Evolutionary conservation across 305 asterid genomes (phyloP), one percentile per base, ranked within the genome.

Genomic region (Fraxinus sp.): DNA sequence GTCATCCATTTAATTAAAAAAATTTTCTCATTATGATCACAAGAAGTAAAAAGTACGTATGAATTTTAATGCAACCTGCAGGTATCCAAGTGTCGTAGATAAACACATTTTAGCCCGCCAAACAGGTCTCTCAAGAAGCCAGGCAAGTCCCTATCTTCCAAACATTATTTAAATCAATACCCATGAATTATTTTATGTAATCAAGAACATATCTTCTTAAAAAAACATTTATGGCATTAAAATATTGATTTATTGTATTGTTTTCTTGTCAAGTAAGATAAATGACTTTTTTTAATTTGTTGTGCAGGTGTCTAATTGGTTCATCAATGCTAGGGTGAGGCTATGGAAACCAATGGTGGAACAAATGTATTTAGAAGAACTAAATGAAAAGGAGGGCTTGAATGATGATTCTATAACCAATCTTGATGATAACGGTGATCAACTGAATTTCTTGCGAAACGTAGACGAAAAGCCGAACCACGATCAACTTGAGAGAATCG

Each of bases 71-170:
- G 35, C 11, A 33, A 22, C 20, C 18, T 87, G 88, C 93, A 96
- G 99, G 97, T 96, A 96, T 83, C 99, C 99, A 13, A 95, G 96
- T 84, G 98, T 95, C 88, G 98, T 93, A 1, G 98, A 96, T 89
- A 96, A 96, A 84, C 98, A 95, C 86, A 92, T 95, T 82, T 87
- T 96, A 83, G 96, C 99, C 49, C 97, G 98, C 88, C 99, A 95
- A 90, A 96, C 99, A 26, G 98, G 99, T 36, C 98, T 96, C 79
- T 96, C 99, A 7, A 95, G 98, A 92, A 96, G 99, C 90, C 99
- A 96, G 97, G 99, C 92, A 85, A 80, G 97, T 93, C 93, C 78
- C 76, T 85, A 79, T 89, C 86, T 84, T 70, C 20, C 49, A 24
- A 76, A 5, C 55, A 66, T 79, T 86, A 82, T 84, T 84, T 52